Evolutionary conservation across 768 basidiomycete species (phyloP).

Genomic region (Auriculariales sp.): DNA sequence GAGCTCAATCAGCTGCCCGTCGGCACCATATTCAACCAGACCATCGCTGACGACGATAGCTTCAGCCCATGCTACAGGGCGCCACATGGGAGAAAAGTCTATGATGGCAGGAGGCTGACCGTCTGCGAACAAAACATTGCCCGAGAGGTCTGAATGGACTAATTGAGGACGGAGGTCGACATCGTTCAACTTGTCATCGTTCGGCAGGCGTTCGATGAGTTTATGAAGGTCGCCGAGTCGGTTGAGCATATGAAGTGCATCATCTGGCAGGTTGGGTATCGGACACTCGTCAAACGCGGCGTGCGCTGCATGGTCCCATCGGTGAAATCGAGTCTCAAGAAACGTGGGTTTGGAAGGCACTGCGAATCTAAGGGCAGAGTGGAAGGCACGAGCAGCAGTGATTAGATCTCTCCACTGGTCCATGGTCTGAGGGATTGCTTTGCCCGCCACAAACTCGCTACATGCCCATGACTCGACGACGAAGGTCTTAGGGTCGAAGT

Average conservation of each 20-base stretch:
- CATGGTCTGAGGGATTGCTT: background rate
- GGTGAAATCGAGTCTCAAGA: background rate
- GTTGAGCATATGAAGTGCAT: background rate
- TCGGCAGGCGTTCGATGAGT: background rate
- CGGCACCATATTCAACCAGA: background rate
- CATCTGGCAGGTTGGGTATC: background rate
- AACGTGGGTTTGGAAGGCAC: background rate
- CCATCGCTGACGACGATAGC: background rate
- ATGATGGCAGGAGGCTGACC: background rate
- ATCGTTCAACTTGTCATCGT: no score
- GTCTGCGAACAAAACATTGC: background rate
- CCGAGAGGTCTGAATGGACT: background rate
- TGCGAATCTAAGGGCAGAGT: background rate
- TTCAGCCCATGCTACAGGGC: background rate
- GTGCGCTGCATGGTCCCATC: background rate
- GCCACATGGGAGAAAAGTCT: background rate
- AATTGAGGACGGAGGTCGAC: background rate
- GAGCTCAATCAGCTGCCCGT: background rate
- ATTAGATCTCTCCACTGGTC: background rate
- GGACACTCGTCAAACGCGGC: background rate
- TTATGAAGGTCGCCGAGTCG: background rate
- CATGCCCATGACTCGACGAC: background rate
- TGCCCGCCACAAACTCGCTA: background rate
- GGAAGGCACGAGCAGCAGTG: background rate
- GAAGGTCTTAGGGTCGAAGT: background rate